Conservation (phyloP, 179 eudicot genomes). For the Carnegiea gigantea region DNA sequence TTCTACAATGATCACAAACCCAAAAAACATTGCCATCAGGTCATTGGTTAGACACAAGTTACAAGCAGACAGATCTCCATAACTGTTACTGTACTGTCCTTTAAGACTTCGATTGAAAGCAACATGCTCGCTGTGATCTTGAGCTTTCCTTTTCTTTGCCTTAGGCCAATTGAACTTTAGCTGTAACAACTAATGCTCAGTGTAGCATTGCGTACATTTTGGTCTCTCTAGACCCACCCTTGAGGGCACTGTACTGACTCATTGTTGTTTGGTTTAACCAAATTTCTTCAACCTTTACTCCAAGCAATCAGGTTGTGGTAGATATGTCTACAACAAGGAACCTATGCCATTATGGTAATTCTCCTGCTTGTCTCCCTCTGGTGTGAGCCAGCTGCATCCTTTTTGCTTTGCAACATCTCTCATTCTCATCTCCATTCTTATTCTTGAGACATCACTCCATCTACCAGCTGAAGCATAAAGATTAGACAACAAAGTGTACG, state of each 20-base stretch:
- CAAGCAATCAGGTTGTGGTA: conserved; percentile 22
- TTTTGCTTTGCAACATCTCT: conserved; percentile 48
- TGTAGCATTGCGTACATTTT: not conserved
- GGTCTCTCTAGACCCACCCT: not conserved
- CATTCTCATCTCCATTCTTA: conserved; percentile 58
- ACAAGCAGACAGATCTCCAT: not conserved
- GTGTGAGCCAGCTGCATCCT: conserved; percentile 65
- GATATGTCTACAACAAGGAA: conserved; percentile 29
- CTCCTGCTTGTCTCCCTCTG: conserved; percentile 36
- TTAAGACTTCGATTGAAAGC: too few species aligned
- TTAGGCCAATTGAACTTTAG: not conserved
- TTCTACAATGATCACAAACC: not conserved
- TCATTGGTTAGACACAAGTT: not conserved
- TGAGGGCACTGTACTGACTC: not conserved
- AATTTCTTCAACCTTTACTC: conserved; percentile 36
- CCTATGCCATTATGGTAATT: conserved; percentile 32
- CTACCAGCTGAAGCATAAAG: conserved; percentile 67
- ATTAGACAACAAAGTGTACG: conserved; percentile 69
- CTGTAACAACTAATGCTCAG: not conserved
- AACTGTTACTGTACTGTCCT: not conserved
- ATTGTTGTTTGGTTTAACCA: conserved; percentile 23
- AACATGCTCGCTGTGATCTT: not conserved
- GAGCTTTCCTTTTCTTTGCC: not conserved
- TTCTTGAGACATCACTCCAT: conserved; percentile 75
- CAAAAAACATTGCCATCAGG: not conserved